These are phyloP conservation scores for Fusarium albosuccineum DNA, from an alignment of 2,329 filamentous ascomycete genomes.

Conservation along the genomic window DNA sequence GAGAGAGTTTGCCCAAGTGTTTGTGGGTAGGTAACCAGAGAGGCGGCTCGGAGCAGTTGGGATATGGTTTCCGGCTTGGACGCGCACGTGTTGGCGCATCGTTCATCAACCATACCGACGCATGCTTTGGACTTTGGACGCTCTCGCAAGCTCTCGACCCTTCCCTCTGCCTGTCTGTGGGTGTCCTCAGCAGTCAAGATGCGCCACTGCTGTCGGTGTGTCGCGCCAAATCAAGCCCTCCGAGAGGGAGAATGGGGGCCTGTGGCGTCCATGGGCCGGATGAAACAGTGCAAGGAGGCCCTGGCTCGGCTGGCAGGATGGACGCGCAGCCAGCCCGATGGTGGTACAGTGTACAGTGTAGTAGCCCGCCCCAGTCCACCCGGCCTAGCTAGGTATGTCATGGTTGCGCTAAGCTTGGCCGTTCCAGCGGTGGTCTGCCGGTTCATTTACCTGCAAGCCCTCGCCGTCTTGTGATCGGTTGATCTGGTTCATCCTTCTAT, in stretches of 20 bases:
- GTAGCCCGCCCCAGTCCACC: slow-evolving; percentile 8
- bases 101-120: slow-evolving; percentile 5
- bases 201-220: slow-evolving; percentile 22
- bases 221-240: slow-evolving; percentile 18
- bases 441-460: slow-evolving; percentile 33
- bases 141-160: slow-evolving; percentile 8
- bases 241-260: neutral
- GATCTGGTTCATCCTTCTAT: slow-evolving; percentile 16
- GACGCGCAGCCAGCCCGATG: neutral
- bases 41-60: neutral
- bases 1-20: too few species aligned
- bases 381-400: slow-evolving; percentile 23
- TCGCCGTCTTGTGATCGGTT: slow-evolving; percentile 14
- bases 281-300: slow-evolving; percentile 28
- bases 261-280: slow-evolving; percentile 16
- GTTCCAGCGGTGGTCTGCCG: slow-evolving; percentile 7
- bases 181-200: slow-evolving; percentile 5
- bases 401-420: slow-evolving; percentile 26
- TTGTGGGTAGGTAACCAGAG: too few species aligned
- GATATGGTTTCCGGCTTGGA: neutral
- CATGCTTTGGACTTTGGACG: slow-evolving; percentile 6
- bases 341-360: neutral
- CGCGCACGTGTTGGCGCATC: neutral
- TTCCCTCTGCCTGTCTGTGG: slow-evolving; percentile 14
- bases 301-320: slow-evolving; percentile 8